Conservation (phyloP, 2,329 filamentous ascomycete species). For the Thielaviopsis euricoi region DNA sequence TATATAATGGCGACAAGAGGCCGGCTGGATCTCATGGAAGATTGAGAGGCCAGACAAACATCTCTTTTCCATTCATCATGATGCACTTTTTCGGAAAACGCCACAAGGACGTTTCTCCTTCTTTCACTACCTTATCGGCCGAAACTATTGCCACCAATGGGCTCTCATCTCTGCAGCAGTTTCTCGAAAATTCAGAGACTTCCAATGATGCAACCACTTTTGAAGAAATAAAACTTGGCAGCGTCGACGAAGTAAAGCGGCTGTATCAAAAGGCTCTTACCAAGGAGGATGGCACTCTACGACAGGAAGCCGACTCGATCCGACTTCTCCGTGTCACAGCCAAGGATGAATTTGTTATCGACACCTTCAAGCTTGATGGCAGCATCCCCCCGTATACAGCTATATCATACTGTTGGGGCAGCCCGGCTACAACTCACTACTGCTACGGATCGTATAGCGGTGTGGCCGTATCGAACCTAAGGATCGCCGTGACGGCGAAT, state of each 20-base stretch:
- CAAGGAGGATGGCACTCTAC: background rate
- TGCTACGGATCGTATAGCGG: background rate
- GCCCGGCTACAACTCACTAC: background rate
- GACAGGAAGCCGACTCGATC: background rate
- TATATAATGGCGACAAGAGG: no score
- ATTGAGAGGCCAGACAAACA: no score
- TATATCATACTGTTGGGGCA: background rate
- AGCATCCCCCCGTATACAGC: background rate
- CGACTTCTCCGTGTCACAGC: background rate
- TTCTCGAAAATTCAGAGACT: no score
- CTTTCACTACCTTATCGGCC: background rate
- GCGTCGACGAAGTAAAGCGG: background rate
- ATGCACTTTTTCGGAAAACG: no score
- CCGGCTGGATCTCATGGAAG: no score
- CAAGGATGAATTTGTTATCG: background rate
- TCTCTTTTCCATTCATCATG: no score
- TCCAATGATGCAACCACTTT: background rate
- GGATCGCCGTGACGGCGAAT: background rate
- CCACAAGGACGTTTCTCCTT: no score
- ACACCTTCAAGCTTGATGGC: background rate
- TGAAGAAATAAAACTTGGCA: background rate
- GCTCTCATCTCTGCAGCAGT: no score
- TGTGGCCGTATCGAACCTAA: background rate
- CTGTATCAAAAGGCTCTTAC: background rate
- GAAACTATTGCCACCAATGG: background rate